Evolutionary conservation across 768 basidiomycete species (phyloP).

Genomic region (Boletus sp.): DNA sequence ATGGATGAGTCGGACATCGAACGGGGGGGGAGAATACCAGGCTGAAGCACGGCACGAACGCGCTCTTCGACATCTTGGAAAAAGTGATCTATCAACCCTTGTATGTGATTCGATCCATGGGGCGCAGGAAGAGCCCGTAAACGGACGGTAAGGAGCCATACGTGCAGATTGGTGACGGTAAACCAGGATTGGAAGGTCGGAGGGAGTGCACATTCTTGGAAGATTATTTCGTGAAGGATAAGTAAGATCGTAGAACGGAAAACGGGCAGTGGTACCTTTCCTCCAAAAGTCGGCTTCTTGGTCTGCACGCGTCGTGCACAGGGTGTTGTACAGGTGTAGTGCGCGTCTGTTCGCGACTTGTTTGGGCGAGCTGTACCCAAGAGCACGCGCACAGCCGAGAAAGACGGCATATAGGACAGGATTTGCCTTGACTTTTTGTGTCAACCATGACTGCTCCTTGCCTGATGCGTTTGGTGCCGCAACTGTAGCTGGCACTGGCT

Average conservation of each 20-base stretch:
- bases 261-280: slow-evolving; percentile 44
- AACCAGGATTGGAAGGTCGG: slow-evolving; percentile 98
- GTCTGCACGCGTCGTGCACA: slow-evolving; percentile 58
- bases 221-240: neutral
- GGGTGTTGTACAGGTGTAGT: slow-evolving; percentile 52
- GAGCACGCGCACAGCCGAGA: slow-evolving; percentile 42
- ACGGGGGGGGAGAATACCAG: slow-evolving; percentile 36
- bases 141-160: slow-evolving; percentile 88
- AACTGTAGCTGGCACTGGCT: slow-evolving; percentile 2
- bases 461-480: neutral
- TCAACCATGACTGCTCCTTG: slow-evolving; percentile 51
- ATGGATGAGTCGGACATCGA: slow-evolving; percentile 11
- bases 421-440: slow-evolving; percentile 49
- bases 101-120: slow-evolving; percentile 66
- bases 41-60: slow-evolving; percentile 76
- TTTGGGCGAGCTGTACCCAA: slow-evolving; percentile 62
- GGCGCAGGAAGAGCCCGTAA: slow-evolving; percentile 76
- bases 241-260: neutral
- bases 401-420: slow-evolving; percentile 47
- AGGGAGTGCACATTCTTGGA: slow-evolving; percentile 75
- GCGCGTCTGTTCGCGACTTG: slow-evolving; percentile 63
- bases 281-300: slow-evolving; percentile 64
- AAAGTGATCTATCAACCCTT: slow-evolving; percentile 90
- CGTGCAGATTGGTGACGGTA: slow-evolving; percentile 86
- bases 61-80: slow-evolving; percentile 93